Percentiles rank a stretch among this genome's conserved stretches.
phyloP scores from a whole-genome alignment of 2,329 filamentous ascomycete species.

The Diaporthe caulivora region DNA sequence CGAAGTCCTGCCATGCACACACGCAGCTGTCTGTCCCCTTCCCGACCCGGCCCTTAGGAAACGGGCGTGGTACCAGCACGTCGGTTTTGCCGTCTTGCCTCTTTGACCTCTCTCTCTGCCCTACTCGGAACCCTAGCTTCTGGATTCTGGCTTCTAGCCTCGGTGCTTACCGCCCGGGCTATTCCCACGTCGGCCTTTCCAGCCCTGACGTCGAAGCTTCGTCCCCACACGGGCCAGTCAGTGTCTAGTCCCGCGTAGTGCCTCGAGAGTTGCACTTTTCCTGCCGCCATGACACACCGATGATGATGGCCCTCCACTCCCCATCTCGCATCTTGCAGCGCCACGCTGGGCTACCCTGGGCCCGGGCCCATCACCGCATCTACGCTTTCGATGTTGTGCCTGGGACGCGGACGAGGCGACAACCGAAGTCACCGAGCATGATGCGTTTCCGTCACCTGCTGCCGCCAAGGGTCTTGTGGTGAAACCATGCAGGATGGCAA shows the following conservation, averaged over 20 bases:
- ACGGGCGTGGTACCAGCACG: slow-evolving; percentile 26
- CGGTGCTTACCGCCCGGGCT: neutral
- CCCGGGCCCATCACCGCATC: neutral
- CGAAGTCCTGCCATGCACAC: neutral
- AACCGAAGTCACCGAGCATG: slow-evolving; percentile 16
- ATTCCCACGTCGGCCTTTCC: slow-evolving; percentile 4
- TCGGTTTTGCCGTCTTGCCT: slow-evolving; percentile 24
- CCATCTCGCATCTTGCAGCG: neutral
- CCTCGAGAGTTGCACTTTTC: slow-evolving; percentile 10
- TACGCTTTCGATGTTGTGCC: neutral
- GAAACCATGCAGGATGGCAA: slow-evolving; percentile 20
- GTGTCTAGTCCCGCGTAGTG: neutral
- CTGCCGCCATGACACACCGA: slow-evolving; percentile 34
- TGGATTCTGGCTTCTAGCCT: slow-evolving; percentile 2
- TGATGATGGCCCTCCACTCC: slow-evolving; percentile 7
- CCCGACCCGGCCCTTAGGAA: slow-evolving; percentile 32
- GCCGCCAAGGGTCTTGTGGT: slow-evolving; percentile 30
- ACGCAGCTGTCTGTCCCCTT: slow-evolving; percentile 8
- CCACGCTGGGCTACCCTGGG: slow-evolving; percentile 18
- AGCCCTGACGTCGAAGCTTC: slow-evolving; percentile 33
- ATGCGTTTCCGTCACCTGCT: slow-evolving; percentile 4
- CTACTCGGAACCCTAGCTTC: slow-evolving; percentile 1
- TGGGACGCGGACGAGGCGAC: slow-evolving; percentile 22
- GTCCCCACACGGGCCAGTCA: slow-evolving; percentile 14
- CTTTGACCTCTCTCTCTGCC: neutral